Base-by-base conservation (phyloP, 2,329 filamentous ascomycete species). In the Ciborinia camelliae region DNA sequence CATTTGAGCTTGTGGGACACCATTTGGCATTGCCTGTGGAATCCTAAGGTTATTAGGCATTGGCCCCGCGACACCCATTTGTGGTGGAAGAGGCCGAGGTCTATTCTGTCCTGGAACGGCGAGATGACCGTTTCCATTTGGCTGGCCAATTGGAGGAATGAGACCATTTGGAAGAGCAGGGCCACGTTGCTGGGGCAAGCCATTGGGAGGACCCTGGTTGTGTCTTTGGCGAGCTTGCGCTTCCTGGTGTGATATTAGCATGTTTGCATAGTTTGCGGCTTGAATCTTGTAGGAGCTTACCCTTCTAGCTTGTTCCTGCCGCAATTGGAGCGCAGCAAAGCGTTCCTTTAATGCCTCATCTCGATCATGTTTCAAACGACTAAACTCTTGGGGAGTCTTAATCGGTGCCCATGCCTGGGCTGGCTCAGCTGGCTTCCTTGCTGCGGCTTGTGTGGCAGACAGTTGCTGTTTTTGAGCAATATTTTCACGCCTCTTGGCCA, bases 401-500 rank as follows among this genome's bases (percentile, higher is more conserved):
- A 68, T 76, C 45, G 69, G 66, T 10, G 58, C 47, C 43, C 55
- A 84, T 73, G 75, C 84, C 71, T 79, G 80, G 55, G 81, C 79
- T 23, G 79, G 77, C 26, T 96, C 91, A 66, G 90, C 90, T 18
- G 86, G 84, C 77, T 97, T 97, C 63, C 95, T 88, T 76, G 91
- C 86, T 39, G 90, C 90, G 57, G 91, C 91, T 64, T 92, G 85
- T 68, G 86, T 85, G 14, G 88, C 85, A 66, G 86, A 84, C 74
- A 97, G 92, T 73, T 94, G 90, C 75, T 95, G 91, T 79, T 98
- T 98, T 74, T 95, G 92, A 35, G 87, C 80, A 32, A 86, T 84
- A 14, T 90, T 90, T 78, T 99, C 95, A 32, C 94, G 86, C 78
- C 97, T 98, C 81, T 97, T 96, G 0, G 93, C 93, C 55, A 97